Evolutionary conservation across 2,329 filamentous ascomycete species (phyloP).

Genomic region (Talaromyces sp.): DNA sequence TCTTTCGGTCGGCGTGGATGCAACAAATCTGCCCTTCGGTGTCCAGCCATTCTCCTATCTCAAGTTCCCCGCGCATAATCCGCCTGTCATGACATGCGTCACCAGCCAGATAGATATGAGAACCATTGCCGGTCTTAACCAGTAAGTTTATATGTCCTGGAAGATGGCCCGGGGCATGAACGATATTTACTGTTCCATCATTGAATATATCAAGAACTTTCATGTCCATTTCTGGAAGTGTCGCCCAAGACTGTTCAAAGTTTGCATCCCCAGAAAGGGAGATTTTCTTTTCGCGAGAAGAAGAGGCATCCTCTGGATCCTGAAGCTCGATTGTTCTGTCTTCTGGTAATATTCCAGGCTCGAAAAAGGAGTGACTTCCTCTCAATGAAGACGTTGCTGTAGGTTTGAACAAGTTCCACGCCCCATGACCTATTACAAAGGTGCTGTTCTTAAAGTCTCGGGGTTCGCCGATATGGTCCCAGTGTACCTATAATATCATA

Average conservation of each 20-base stretch:
- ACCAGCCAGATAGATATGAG: conserved; percentile 25
- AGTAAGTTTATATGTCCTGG: conserved; percentile 30
- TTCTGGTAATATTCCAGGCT: conserved; percentile 18
- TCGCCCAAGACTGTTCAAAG: conserved; percentile 17
- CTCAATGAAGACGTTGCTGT: not conserved
- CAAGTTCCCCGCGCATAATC: conserved; percentile 22
- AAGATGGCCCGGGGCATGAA: conserved; percentile 27
- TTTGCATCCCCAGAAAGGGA: conserved; percentile 6
- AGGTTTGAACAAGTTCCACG: conserved; percentile 6
- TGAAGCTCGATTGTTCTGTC: conserved; percentile 20
- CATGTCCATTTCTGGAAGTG: conserved; percentile 12
- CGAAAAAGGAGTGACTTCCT: conserved; percentile 23
- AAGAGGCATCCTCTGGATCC: conserved; percentile 11
- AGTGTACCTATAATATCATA: conserved; percentile 30
- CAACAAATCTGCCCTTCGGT: conserved; percentile 20
- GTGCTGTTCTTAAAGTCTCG: conserved; percentile 30
- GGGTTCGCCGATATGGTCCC: conserved; percentile 40
- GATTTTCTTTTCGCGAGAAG: not conserved
- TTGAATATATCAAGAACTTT: conserved; percentile 25
- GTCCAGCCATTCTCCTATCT: conserved; percentile 25
- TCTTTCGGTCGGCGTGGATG: conserved; percentile 22
- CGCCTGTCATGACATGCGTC: conserved; percentile 29
- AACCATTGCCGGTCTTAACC: conserved; percentile 10
- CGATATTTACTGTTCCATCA: conserved; percentile 24
- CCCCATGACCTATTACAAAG: conserved; percentile 34